phyloP scores from a whole-genome alignment of 129 eudicot genomes.

The Scalesia atractyloides region DNA sequence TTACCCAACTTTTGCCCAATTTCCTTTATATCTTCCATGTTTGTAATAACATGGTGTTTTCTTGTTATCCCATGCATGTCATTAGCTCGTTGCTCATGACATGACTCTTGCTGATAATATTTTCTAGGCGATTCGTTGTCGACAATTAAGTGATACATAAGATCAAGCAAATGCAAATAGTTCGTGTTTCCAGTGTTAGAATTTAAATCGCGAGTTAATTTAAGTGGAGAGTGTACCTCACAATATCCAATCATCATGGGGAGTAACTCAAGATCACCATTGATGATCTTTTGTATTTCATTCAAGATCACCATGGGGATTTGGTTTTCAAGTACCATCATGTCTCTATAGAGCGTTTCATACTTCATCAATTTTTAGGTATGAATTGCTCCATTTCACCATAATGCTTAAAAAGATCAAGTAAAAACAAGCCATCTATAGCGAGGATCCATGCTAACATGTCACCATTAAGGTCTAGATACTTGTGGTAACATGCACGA shows the following conservation, averaged over 20 bases:
- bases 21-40: conserved; percentile 32
- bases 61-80: background rate
- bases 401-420: conserved; percentile 28
- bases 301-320: conserved; percentile 38
- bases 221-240: conserved; percentile 45
- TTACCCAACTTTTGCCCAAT: conserved; percentile 28
- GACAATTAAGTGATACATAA: conserved; percentile 41
- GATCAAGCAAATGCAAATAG: conserved; percentile 41
- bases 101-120: background rate
- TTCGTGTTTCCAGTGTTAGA: background rate
- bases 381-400: conserved; percentile 12
- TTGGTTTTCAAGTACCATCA: conserved; percentile 54
- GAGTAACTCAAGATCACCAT: conserved; percentile 18
- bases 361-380: conserved; percentile 16
- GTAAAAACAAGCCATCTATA: conserved; percentile 44
- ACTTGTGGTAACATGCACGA: conserved; percentile 45
- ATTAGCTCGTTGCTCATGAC: background rate
- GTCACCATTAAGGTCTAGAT: conserved; percentile 39
- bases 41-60: conserved; percentile 5
- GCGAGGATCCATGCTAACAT: conserved; percentile 42
- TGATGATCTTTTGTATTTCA: conserved; percentile 30
- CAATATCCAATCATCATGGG: conserved; percentile 31
- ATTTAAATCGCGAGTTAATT: background rate
- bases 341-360: conserved; percentile 32
- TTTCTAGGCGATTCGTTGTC: conserved; percentile 9